A percentile compares a stretch with the other conserved stretches of the same genome.
Evolutionary conservation across 257 asterid species (phyloP).

Genomic region (Penstemon barbatus): DNA sequence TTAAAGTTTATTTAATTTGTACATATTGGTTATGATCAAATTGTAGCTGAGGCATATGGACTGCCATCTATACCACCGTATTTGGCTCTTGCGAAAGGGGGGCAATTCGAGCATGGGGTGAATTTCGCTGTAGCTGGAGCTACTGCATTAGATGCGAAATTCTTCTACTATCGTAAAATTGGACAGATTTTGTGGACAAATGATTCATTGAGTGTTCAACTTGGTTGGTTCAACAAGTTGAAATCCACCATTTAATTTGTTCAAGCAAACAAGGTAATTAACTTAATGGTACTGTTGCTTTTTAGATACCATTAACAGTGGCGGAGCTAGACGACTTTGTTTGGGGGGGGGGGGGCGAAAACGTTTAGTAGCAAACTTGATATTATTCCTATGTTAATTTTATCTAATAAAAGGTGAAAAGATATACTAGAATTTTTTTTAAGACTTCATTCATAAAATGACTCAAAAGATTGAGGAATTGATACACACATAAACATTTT

Average conservation of each 20-base stretch:
- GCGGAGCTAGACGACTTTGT: too few species aligned
- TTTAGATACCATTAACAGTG: too few species aligned
- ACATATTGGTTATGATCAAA: neutral
- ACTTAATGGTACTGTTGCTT: too few species aligned
- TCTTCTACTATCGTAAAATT: slow-evolving; percentile 55
- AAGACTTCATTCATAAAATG: too few species aligned
- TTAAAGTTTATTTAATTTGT: neutral
- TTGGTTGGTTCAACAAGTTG: slow-evolving; percentile 65
- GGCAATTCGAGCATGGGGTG: slow-evolving; percentile 55
- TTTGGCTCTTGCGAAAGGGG: slow-evolving; percentile 40
- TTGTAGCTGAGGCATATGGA: slow-evolving; percentile 78
- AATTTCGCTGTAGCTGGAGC: slow-evolving; percentile 90
- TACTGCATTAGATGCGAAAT: slow-evolving; percentile 66
- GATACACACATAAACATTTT: too few species aligned
- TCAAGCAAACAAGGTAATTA: slow-evolving; percentile 51
- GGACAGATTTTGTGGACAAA: slow-evolving; percentile 69
- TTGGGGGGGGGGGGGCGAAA: too few species aligned
- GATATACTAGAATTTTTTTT: too few species aligned
- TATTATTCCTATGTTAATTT: too few species aligned
- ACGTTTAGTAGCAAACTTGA: too few species aligned
- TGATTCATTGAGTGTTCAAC: slow-evolving; percentile 58
- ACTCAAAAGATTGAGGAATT: too few species aligned
- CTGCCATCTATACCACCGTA: slow-evolving; percentile 65
- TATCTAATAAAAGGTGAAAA: too few species aligned
- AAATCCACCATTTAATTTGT: slow-evolving; percentile 62